phyloP scores from a whole-genome alignment of 2,329 filamentous ascomycete species.

The Alternaria triticina region DNA sequence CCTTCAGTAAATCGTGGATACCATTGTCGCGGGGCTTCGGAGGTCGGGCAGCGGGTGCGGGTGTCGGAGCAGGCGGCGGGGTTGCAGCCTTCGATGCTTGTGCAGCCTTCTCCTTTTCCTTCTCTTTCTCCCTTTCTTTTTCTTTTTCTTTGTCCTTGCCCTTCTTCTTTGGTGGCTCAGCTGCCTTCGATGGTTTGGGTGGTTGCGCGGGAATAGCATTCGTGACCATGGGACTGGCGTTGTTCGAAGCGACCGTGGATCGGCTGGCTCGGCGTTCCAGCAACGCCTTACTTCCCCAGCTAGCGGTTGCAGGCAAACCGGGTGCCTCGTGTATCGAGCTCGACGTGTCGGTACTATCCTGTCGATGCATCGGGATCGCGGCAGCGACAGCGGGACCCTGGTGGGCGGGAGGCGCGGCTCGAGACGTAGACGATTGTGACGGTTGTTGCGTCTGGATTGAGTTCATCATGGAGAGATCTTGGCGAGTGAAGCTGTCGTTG shows the following conservation, averaged over 20 bases:
- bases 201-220: constrained; percentile 52
- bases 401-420: constrained; percentile 59
- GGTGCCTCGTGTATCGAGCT: constrained; percentile 70
- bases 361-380: constrained; percentile 70
- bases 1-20: constrained; percentile 49
- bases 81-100: constrained; percentile 37
- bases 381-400: constrained; percentile 59
- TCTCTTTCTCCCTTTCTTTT: constrained; percentile 29
- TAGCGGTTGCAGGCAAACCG: constrained; percentile 90
- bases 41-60: constrained; percentile 19
- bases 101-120: constrained; percentile 29
- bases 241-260: constrained; percentile 78
- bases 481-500: constrained; percentile 92
- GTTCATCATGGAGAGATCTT: constrained; percentile 94
- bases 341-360: constrained; percentile 78
- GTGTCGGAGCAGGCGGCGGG: constrained; percentile 23
- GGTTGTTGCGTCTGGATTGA: constrained; percentile 80
- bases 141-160: constrained; percentile 34
- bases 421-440: constrained; percentile 62
- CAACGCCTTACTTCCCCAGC: constrained; percentile 80
- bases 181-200: constrained; percentile 37
- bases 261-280: constrained; percentile 76
- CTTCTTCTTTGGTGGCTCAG: constrained; percentile 40
- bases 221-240: constrained; percentile 76
- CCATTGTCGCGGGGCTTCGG: constrained; percentile 29